Percentiles rank a stretch among this genome's conserved stretches.
Evolutionary conservation across 83 land plant species (phyloP).

Genomic region (Picea mariana): DNA sequence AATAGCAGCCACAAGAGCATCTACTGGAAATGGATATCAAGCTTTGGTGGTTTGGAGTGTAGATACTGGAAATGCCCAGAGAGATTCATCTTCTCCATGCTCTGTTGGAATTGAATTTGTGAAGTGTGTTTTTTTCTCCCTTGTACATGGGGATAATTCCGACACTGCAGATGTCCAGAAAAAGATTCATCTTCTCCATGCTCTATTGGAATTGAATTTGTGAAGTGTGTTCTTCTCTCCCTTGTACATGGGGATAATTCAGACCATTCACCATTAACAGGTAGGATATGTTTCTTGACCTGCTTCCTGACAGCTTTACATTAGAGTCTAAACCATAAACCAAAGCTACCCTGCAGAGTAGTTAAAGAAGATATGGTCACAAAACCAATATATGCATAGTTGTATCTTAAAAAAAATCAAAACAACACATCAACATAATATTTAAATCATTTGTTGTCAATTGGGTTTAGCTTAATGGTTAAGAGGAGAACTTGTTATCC

Average conservation of each 20-base stretch:
- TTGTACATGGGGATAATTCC: neutral
- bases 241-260: neutral
- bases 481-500: too few relatives aligned
- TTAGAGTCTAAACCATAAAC: slow-evolving; percentile 51
- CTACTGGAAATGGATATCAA: slow-evolving; percentile 45
- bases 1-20: slow-evolving; percentile 55
- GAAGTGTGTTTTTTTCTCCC: neutral
- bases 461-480: too few relatives aligned
- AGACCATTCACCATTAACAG: neutral
- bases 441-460: slow-evolving; percentile 37
- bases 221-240: neutral
- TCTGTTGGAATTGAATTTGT: neutral
- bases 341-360: slow-evolving; percentile 61
- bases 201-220: neutral
- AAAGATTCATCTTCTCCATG: neutral
- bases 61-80: neutral
- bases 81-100: neutral
- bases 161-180: too few relatives aligned
- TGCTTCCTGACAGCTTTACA: slow-evolving; percentile 12
- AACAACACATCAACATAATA: neutral
- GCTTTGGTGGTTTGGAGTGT: slow-evolving; percentile 4
- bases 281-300: slow-evolving; percentile 12
- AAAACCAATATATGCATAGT: neutral
- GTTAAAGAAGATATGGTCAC: neutral
- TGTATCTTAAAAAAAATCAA: neutral